Conservation (phyloP, 2,329 filamentous ascomycete genomes). For the Pseudopyricularia cyperi region DNA sequence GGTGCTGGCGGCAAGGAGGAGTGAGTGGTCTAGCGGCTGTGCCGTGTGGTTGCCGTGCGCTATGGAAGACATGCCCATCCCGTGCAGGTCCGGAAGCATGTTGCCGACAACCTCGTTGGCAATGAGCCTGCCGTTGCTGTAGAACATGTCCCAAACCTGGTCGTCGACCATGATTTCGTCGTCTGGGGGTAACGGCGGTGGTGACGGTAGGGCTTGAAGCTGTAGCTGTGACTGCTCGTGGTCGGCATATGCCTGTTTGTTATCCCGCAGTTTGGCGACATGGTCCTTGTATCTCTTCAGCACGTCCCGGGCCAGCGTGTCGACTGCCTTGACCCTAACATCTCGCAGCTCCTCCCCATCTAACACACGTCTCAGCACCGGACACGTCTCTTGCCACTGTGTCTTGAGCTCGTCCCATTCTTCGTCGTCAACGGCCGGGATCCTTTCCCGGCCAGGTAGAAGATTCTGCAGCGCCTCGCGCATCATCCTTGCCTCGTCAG, state of each 20-base stretch:
- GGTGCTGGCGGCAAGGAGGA: constrained; percentile 37
- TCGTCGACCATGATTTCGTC: neutral
- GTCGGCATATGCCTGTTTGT: constrained; percentile 24
- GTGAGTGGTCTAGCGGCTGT: constrained; percentile 33
- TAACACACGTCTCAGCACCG: constrained; percentile 41
- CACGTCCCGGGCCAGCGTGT: constrained; percentile 61
- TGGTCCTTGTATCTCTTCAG: constrained; percentile 66
- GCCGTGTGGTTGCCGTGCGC: constrained; percentile 31
- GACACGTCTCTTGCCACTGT: constrained; percentile 49
- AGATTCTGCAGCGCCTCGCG: constrained; percentile 19
- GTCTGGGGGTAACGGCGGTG: neutral
- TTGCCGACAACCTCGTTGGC: constrained; percentile 6
- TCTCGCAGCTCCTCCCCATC: constrained; percentile 31
- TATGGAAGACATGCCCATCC: neutral
- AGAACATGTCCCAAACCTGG: neutral
- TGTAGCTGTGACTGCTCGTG: constrained; percentile 4
- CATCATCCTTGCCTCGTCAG: constrained; percentile 39
- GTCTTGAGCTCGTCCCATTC: constrained; percentile 60
- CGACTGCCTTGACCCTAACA: constrained; percentile 46
- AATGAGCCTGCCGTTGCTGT: neutral
- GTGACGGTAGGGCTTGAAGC: neutral
- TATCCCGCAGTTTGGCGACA: constrained; percentile 27
- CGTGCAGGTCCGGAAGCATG: constrained; percentile 3
- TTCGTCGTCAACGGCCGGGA: constrained; percentile 34
- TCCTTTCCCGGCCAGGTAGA: neutral